Base-by-base conservation (phyloP, 2,329 filamentous ascomycete species). In the Drechslerella coelobrocha region DNA sequence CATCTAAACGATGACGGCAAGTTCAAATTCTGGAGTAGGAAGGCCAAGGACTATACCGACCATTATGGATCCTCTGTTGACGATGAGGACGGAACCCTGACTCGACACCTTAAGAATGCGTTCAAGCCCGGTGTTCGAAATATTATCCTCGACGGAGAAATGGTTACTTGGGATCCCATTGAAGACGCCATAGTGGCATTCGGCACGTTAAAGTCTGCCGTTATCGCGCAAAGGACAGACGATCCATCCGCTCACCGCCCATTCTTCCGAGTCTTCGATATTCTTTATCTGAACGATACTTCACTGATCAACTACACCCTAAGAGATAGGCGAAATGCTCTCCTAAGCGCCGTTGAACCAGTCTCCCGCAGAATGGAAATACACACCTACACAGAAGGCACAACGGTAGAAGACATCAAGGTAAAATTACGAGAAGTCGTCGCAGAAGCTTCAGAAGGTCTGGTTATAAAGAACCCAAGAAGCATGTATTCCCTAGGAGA, bases 91-190 rank as follows among this genome's bases (percentile, higher is more conserved):
- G 88, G 89, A 6, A 87, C 92, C 5, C 78, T 97, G 56, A 96
- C 93, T 0, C 84, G 91, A 31, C 88, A 96, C 77, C 81, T 97
- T 19, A 86, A 86, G 56, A 83, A 86, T 41, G 91, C 91, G 0
- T 97, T 99, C 77, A 82, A 87, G 1, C 81, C 86, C 0, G 87
- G 88, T 1, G 91, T 97, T 0, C 84, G 88, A 14, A 97, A 90
- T 54, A 84, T 96, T 73, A 96, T 99, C 53, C 83, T 99, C 0
- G 94, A 99, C 76, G 94, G 94, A 8, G 94, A 99, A 78, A 99
- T 99, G 94, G 92, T 99, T 65, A 96, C 92, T 0, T 99, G 94
- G 94, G 91, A 97, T 77, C 90, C 92, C 71, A 86, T 88, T 47
- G 83, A 89, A 53, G 89, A 96, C 79, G 89, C 89, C 61, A 89